phyloP scores from a whole-genome alignment of 1,284 basidiomycete genomes.

The Irpex sp. region DNA sequence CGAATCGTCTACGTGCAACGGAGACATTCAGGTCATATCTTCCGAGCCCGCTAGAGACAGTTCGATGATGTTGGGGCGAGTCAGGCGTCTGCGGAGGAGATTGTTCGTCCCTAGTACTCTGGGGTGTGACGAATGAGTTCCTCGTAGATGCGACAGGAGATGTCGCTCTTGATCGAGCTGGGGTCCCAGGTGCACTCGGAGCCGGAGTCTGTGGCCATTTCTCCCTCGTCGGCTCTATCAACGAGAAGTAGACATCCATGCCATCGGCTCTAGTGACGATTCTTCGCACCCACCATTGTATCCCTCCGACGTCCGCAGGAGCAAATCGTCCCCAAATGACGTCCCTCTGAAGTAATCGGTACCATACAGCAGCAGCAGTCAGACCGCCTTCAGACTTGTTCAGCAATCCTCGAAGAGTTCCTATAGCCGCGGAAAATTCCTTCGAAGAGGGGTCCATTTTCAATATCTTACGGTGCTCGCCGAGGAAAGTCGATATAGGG shows the following conservation, averaged over 20 bases:
- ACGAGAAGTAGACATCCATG: slow-evolving; percentile 57
- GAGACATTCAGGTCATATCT: neutral
- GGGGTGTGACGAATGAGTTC: neutral
- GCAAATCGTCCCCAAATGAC: slow-evolving; percentile 61
- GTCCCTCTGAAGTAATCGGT: slow-evolving; percentile 58
- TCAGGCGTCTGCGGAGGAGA: neutral
- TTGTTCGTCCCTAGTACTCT: neutral
- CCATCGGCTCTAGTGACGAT: slow-evolving; percentile 62
- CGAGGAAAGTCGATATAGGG: slow-evolving; percentile 47
- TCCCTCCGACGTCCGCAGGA: slow-evolving; percentile 52
- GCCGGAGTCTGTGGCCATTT: slow-evolving; percentile 52
- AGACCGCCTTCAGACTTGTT: slow-evolving; percentile 53
- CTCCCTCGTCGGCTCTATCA: slow-evolving; percentile 60
- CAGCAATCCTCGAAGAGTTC: slow-evolving; percentile 34
- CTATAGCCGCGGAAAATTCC: slow-evolving; percentile 38
- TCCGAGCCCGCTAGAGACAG: neutral
- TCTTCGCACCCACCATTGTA: slow-evolving; percentile 50
- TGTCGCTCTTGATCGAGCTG: slow-evolving; percentile 26
- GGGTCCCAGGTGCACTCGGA: slow-evolving; percentile 38
- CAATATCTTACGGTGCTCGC: slow-evolving; percentile 47
- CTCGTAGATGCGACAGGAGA: slow-evolving; percentile 9
- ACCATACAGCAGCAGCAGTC: slow-evolving; percentile 48
- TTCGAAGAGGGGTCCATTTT: slow-evolving; percentile 40
- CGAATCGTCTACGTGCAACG: slow-evolving; percentile 1
- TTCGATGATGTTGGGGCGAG: neutral